Conservation (phyloP, 768 basidiomycete species). For the Favolaschia claudopus region DNA sequence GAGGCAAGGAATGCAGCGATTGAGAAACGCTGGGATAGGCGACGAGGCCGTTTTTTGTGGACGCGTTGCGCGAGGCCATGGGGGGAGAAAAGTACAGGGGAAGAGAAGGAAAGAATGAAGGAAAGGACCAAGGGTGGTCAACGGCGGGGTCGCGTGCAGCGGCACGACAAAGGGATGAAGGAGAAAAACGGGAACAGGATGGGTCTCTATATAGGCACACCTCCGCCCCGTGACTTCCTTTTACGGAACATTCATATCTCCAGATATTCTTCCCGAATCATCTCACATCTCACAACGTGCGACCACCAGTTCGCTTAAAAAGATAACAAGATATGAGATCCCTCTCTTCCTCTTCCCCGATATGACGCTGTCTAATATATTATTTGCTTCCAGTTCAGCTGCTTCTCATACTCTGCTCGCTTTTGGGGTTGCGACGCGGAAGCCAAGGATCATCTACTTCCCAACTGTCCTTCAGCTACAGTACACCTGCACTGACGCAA, state of each 20-base stretch:
- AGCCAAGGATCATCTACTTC: constrained; percentile 7
- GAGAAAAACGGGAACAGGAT: constrained; percentile 36
- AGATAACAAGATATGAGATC: background rate
- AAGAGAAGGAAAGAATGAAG: constrained; percentile 27
- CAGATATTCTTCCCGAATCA: constrained; percentile 6
- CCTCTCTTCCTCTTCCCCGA: background rate
- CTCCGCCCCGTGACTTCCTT: constrained; percentile 4
- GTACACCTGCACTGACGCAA: background rate
- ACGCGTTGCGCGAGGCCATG: constrained; percentile 45
- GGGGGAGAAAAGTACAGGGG: constrained; percentile 23
- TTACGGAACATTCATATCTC: background rate
- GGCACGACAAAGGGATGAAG: constrained; percentile 22
- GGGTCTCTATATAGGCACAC: constrained; percentile 43
- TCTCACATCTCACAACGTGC: constrained; percentile 23
- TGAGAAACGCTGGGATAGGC: constrained; percentile 78
- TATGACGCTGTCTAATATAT: too few species aligned
- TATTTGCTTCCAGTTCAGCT: background rate
- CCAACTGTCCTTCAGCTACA: background rate
- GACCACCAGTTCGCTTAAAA: background rate
- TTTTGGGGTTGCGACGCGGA: constrained; percentile 15
- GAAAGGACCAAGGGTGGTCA: constrained; percentile 26
- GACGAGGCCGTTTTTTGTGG: constrained; percentile 57
- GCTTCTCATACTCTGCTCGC: background rate
- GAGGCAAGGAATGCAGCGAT: constrained; percentile 71
- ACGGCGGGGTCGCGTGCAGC: constrained; percentile 19